These are phyloP conservation scores for Ilyonectria destructans DNA, from an alignment of 2,329 filamentous ascomycete genomes.

Conservation along the genomic window DNA sequence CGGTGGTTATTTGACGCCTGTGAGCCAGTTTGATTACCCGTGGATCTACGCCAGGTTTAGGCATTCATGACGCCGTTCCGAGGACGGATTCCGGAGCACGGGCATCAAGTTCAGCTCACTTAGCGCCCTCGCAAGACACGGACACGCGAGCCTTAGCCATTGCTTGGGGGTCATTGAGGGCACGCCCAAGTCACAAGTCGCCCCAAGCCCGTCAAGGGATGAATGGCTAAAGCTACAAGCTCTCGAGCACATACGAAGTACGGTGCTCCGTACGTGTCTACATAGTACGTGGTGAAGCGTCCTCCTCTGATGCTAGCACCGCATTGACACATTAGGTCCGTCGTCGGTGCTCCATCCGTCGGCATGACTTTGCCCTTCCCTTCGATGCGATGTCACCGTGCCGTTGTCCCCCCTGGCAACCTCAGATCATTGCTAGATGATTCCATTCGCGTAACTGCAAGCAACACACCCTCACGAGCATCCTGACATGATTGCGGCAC, in stretches of 20 bases:
- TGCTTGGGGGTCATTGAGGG: not conserved
- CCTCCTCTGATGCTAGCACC: not conserved
- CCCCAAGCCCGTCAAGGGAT: not conserved
- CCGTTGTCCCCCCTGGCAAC: conserved; percentile 9
- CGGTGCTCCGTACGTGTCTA: not conserved
- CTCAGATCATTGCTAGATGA: conserved; percentile 12
- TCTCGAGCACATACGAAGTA: not conserved
- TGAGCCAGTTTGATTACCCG: conserved; percentile 28
- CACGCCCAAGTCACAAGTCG: not conserved
- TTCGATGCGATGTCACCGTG: conserved; percentile 20
- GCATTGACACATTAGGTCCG: not conserved
- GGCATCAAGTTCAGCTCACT: conserved; percentile 11
- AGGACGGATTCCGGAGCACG: not conserved
- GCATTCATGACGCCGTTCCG: conserved; percentile 9
- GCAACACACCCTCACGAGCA: conserved; percentile 15
- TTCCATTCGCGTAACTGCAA: conserved; percentile 7
- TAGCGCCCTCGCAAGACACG: not conserved
- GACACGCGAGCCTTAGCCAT: conserved; percentile 12
- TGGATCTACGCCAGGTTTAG: conserved; percentile 30
- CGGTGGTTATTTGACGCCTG: conserved; percentile 18
- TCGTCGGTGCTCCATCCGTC: not conserved
- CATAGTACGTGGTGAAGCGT: not conserved
- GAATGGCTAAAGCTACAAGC: not conserved
- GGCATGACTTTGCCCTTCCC: conserved; percentile 1
- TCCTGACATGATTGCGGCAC: conserved; percentile 18